Percentiles rank a stretch among this genome's conserved stretches.
phyloP scores from a whole-genome alignment of 768 basidiomycete species.

The Kwoniella dendrophila region DNA sequence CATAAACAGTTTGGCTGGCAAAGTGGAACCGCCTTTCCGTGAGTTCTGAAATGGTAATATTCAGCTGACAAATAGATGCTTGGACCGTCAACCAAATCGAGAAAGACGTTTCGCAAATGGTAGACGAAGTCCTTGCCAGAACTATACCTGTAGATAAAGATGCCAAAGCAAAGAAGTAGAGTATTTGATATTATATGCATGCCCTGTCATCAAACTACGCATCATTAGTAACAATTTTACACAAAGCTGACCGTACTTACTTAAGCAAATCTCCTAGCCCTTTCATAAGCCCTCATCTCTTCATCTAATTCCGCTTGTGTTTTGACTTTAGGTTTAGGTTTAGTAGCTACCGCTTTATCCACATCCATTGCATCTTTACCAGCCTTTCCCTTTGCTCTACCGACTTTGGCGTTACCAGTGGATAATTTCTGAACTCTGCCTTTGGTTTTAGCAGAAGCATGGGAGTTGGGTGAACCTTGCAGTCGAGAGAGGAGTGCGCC shows the following conservation, averaged over 20 bases:
- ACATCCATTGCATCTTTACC: constrained; percentile 38
- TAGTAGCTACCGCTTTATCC: constrained; percentile 25
- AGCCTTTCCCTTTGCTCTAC: constrained; percentile 37
- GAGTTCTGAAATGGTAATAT: constrained; percentile 17
- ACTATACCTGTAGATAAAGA: constrained; percentile 34
- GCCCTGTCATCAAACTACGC: background rate
- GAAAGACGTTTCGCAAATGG: constrained; percentile 41
- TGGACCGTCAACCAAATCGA: constrained; percentile 40
- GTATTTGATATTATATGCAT: background rate
- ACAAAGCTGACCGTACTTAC: background rate
- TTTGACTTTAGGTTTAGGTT: constrained; percentile 29
- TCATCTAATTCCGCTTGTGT: constrained; percentile 50
- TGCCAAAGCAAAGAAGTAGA: constrained; percentile 7
- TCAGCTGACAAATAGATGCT: constrained; percentile 30
- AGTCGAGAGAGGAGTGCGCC: constrained; percentile 35
- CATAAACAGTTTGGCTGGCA: constrained; percentile 24
- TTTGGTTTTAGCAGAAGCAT: constrained; percentile 24
- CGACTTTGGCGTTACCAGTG: constrained; percentile 27
- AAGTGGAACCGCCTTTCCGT: constrained; percentile 51
- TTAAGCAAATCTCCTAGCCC: constrained; percentile 39
- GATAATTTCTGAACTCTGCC: constrained; percentile 9
- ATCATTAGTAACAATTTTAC: background rate
- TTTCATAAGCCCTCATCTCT: constrained; percentile 46
- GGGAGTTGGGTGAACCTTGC: constrained; percentile 18
- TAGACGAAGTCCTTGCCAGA: constrained; percentile 41